Percentiles rank a stretch among this genome's conserved stretches.
Evolutionary conservation across 257 asterid species (phyloP).

Genomic region (Fraxinus cuspidata): DNA sequence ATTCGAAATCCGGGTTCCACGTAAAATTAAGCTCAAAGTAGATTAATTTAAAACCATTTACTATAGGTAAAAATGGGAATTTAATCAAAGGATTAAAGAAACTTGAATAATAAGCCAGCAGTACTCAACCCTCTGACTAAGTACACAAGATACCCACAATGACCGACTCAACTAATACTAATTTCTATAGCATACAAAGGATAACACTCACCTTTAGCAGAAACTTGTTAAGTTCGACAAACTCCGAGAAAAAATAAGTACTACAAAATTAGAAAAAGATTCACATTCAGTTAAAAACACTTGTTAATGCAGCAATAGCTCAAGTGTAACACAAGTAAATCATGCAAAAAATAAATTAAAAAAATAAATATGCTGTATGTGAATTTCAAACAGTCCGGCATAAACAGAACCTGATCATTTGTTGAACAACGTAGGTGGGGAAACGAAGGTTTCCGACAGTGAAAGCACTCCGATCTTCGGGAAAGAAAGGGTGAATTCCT

Average conservation of each 20-base stretch:
- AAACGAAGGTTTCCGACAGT: conserved; percentile 69
- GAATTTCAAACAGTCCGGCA: neutral
- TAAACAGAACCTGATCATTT: conserved; percentile 67
- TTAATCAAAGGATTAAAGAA: conserved; percentile 5
- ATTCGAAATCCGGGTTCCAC: no score
- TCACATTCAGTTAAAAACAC: conserved; percentile 2
- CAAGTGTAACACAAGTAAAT: no score
- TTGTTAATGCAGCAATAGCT: neutral
- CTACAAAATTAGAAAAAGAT: neutral
- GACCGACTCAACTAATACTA: neutral
- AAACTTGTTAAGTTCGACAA: conserved; percentile 71
- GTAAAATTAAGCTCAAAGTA: no score
- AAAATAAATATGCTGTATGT: neutral
- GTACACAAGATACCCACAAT: neutral
- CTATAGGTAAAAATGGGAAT: neutral
- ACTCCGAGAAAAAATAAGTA: conserved; percentile 46
- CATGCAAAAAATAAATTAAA: no score
- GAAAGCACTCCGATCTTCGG: conserved; percentile 52
- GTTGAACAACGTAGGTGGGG: conserved; percentile 66
- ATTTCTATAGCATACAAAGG: neutral
- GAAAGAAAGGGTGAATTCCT: neutral
- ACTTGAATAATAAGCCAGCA: neutral
- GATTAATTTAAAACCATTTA: no score
- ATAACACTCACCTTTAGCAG: conserved; percentile 66
- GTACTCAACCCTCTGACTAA: neutral